A percentile compares a stretch with the other conserved stretches of the same genome.
phyloP scores from a whole-genome alignment of 176 grass and related monocot genomes.

The Themeda triandra region DNA sequence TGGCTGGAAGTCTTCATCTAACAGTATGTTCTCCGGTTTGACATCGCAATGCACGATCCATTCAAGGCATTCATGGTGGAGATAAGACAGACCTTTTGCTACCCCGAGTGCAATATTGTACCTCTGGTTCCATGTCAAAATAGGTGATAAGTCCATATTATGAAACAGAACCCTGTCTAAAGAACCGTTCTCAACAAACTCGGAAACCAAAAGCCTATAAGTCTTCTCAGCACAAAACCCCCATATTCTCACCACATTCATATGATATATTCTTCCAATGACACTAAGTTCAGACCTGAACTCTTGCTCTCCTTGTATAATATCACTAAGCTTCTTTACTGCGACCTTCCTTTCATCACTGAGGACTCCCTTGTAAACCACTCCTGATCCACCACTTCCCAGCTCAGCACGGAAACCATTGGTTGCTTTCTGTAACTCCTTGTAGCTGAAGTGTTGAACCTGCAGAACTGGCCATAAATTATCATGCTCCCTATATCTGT shows the following conservation, averaged over 20 bases:
- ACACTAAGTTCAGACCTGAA: conserved; percentile 52
- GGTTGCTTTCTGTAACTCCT: conserved; percentile 53
- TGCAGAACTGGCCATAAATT: conserved; percentile 36
- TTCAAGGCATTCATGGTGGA: conserved; percentile 74
- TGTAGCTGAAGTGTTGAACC: conserved; percentile 64
- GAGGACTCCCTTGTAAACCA: conserved; percentile 53
- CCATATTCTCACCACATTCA: conserved; percentile 46
- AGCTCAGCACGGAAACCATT: conserved; percentile 45
- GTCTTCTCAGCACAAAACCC: conserved; percentile 39
- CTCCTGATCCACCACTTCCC: conserved; percentile 41
- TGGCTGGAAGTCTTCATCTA: conserved; percentile 46
- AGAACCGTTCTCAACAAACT: conserved; percentile 54
- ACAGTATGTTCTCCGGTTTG: conserved; percentile 59
- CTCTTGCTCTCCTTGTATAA: conserved; percentile 46
- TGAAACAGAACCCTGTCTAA: conserved; percentile 38
- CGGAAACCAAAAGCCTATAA: conserved; percentile 39
- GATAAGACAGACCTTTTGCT: conserved; percentile 50
- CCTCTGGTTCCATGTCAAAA: conserved; percentile 30
- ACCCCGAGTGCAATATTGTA: conserved; percentile 56
- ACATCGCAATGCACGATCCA: conserved; percentile 73
- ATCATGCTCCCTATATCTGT: conserved; percentile 26
- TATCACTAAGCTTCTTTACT: conserved; percentile 46
- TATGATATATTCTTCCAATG: conserved; percentile 54
- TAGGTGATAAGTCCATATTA: not conserved
- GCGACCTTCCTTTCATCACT: conserved; percentile 44